Base-by-base conservation (phyloP, 192 early-diverging fungal genomes). In the Gryganskiella cystojenkinii region DNA sequence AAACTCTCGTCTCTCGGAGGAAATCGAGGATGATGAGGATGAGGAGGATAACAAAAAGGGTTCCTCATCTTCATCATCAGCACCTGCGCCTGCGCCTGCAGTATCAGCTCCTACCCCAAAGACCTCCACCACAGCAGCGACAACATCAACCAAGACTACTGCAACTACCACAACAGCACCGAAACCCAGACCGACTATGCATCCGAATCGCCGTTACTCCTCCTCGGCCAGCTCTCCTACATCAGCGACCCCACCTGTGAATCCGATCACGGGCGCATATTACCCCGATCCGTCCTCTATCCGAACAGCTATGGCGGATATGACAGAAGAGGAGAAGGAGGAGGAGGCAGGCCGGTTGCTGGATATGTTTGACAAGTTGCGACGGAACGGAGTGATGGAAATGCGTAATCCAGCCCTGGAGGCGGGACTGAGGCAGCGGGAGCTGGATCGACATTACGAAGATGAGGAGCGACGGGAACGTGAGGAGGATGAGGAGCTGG, bases 241-340 rank as follows among this genome's bases (percentile, higher is more conserved):
- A 9, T 40, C 13, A 40, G 13, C 37, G 37, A 40, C 7, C 13
- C 37, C 61, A 50, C 24, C 71, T 0, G 82, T 96, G 40, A 93
- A 99, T 76, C 96, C 98, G 0, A 95, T 99, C 54, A 99, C 96
- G 0, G 98, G 98, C 3, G 89, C 92, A 60, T 86, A 89, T 57
- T 49, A 86, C 43, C 82, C 79, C 14, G 80, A 86, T 19, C 58
- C 80, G 22, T 70, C 71, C 6, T 80, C 82, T 11, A 59, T 69
- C 66, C 66, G 74, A 28, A 59, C 79, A 14, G 70, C 79, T 37
- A 87, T 95, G 80, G 87, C 90, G 8, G 84, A 88, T 15, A 95
- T 99, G 95, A 98, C 95, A 2, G 95, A 97, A 43, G 98, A 97
- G 71, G 96, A 99, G 74, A 98, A 98, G 71, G 95, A 98, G 70